phyloP scores from a whole-genome alignment of 2,329 filamentous ascomycete species.

The Neonectria coccinea region DNA sequence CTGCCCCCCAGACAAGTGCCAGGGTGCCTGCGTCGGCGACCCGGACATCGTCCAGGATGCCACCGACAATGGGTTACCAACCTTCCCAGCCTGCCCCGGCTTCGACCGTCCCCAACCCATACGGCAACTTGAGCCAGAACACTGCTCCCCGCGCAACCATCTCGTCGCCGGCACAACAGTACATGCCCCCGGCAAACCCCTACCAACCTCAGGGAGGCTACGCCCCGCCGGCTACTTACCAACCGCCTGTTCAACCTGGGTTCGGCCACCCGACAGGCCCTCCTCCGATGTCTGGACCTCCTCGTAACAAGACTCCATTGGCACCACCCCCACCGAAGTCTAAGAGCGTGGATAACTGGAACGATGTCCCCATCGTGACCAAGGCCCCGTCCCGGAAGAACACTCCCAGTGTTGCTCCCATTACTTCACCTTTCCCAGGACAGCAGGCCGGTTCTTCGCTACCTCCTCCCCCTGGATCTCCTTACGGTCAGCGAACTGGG shows the following conservation, averaged over 20 bases:
- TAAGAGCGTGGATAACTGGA: slow-evolving; percentile 86
- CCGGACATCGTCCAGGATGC: slow-evolving; percentile 56
- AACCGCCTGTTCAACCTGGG: slow-evolving; percentile 59
- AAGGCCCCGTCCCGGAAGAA: slow-evolving; percentile 75
- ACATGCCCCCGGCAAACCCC: slow-evolving; percentile 53
- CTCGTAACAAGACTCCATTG: slow-evolving; percentile 75
- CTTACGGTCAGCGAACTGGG: slow-evolving; percentile 71
- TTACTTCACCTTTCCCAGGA: slow-evolving; percentile 81
- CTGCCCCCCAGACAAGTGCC: slow-evolving; percentile 43
- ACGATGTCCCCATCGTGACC: slow-evolving; percentile 89
- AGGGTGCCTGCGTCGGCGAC: slow-evolving; percentile 45
- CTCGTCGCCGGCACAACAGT: slow-evolving; percentile 48
- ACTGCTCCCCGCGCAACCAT: slow-evolving; percentile 39
- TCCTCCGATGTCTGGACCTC: slow-evolving; percentile 54
- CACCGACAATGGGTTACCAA: slow-evolving; percentile 60
- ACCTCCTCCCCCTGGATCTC: slow-evolving; percentile 64
- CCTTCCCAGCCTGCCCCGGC: slow-evolving; percentile 54
- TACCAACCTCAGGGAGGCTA: slow-evolving; percentile 49
- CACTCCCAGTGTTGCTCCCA: slow-evolving; percentile 77
- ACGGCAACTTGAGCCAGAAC: slow-evolving; percentile 57
- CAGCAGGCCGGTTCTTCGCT: slow-evolving; percentile 69
- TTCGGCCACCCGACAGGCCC: slow-evolving; percentile 53
- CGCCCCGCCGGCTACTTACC: slow-evolving; percentile 58
- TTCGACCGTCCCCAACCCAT: slow-evolving; percentile 47
- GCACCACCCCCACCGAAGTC: slow-evolving; percentile 75